Evolutionary conservation across 2,329 filamentous ascomycete genomes (phyloP).

Genomic region (Trichoderma arundinaceum): DNA sequence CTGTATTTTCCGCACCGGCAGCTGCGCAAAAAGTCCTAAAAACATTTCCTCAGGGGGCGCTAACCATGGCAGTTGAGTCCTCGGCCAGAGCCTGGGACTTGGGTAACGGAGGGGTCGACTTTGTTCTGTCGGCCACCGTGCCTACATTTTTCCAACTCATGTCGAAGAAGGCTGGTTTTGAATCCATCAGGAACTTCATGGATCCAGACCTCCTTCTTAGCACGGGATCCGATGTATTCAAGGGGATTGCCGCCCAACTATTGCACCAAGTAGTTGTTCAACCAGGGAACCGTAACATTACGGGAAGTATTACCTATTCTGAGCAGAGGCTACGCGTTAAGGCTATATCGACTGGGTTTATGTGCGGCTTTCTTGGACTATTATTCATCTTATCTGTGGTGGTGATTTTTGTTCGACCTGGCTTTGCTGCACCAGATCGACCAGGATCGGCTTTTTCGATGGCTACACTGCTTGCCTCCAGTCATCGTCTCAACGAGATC

Average conservation of each 20-base stretch:
- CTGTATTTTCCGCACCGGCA: conserved; percentile 32
- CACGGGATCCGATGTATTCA: conserved; percentile 2
- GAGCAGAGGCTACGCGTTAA: conserved; percentile 21
- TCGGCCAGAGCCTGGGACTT: background rate
- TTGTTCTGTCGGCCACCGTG: conserved; percentile 34
- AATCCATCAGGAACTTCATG: conserved; percentile 32
- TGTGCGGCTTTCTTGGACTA: conserved; percentile 23
- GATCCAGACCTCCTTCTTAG: conserved; percentile 32
- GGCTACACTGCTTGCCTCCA: conserved; percentile 18
- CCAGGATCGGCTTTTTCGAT: conserved; percentile 12
- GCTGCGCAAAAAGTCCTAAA: background rate
- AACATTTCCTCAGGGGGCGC: conserved; percentile 1
- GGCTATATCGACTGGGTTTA: conserved; percentile 18
- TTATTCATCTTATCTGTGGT: conserved; percentile 1
- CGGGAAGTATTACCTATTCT: conserved; percentile 8
- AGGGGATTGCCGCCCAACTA: conserved; percentile 16
- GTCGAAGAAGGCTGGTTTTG: conserved; percentile 34
- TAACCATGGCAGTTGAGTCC: conserved; percentile 15
- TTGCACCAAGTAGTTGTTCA: background rate
- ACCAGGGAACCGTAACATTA: conserved; percentile 8
- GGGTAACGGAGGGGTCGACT: conserved; percentile 18
- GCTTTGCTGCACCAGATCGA: background rate
- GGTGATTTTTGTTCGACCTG: conserved; percentile 2
- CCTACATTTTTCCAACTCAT: conserved; percentile 40
- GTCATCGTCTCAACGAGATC: background rate